A percentile compares a stretch with the other conserved stretches of the same genome.
Evolutionary conservation across 805 yeast genomes (phyloP).

Genomic region (Ogataea neopini): DNA sequence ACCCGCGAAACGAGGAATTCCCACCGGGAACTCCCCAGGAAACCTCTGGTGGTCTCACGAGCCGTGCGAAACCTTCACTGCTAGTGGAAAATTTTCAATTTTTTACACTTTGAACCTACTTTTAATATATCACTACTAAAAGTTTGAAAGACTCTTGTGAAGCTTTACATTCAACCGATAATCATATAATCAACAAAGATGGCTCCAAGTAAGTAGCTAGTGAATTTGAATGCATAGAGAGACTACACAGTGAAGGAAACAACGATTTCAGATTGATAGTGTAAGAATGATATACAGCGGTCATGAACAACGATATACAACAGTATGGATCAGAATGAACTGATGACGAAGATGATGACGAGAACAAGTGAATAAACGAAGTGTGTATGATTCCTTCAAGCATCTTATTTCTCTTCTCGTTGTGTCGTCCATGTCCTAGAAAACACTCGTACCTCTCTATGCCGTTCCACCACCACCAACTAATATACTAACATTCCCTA

Average conservation of each 20-base stretch:
- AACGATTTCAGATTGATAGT: not conserved
- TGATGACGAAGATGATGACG: too few species aligned
- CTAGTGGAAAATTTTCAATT: constrained; percentile 9
- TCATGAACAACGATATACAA: too few species aligned
- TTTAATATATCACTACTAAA: constrained; percentile 8
- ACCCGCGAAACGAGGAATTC: not conserved
- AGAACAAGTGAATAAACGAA: too few species aligned
- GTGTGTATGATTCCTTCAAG: too few species aligned
- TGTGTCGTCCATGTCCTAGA: too few species aligned
- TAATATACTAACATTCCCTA: constrained; percentile 31
- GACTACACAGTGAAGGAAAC: not conserved
- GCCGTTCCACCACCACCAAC: not conserved
- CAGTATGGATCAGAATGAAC: too few species aligned
- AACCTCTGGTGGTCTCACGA: too few species aligned
- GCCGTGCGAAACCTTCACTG: not conserved
- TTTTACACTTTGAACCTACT: constrained; percentile 3
- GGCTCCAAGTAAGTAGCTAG: constrained; percentile 34
- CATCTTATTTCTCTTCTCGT: too few species aligned
- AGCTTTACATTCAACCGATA: constrained; percentile 8
- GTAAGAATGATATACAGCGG: too few species aligned
- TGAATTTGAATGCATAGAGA: not conserved
- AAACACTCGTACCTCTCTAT: too few species aligned
- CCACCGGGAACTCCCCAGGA: not conserved
- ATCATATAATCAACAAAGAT: constrained; percentile 18
- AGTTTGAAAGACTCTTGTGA: constrained; percentile 6